phyloP scores from a whole-genome alignment of 768 basidiomycete genomes.

The Leccinum barrowsii region DNA sequence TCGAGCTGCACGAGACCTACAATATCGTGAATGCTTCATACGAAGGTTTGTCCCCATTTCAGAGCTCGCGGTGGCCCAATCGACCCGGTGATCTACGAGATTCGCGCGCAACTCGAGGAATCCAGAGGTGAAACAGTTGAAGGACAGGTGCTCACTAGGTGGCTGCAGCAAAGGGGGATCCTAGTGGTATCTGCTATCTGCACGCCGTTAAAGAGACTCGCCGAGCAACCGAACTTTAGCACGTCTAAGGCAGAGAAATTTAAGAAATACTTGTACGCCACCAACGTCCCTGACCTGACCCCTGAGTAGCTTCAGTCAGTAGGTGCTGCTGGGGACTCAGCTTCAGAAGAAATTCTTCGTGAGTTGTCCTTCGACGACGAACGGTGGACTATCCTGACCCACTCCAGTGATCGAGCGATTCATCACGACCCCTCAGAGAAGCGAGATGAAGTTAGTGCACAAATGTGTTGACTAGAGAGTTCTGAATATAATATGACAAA shows the following conservation, averaged over 20 bases:
- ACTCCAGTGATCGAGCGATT: neutral
- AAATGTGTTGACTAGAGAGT: neutral
- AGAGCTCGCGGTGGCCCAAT: neutral
- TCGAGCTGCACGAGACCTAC: neutral
- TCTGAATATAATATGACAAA: neutral
- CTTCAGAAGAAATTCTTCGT: slow-evolving; percentile 2
- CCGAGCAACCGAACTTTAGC: neutral
- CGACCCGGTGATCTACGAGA: neutral
- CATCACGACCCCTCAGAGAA: neutral
- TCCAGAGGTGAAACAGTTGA: neutral
- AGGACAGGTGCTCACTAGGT: slow-evolving; percentile 2
- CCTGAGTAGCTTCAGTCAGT: neutral
- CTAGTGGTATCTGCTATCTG: neutral
- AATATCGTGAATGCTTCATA: slow-evolving; percentile 5
- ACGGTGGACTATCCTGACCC: neutral
- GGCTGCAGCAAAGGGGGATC: slow-evolving; percentile 1
- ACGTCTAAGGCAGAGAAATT: neutral
- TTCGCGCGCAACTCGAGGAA: neutral
- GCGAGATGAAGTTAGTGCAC: neutral
- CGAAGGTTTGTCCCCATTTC: neutral
- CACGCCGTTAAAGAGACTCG: neutral
- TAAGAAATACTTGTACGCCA: neutral
- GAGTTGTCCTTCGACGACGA: neutral
- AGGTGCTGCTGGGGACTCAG: neutral
- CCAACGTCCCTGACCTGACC: slow-evolving; percentile 5